Conservation (phyloP, 148 eudicot genomes). For the Amaranthus palmeri region DNA sequence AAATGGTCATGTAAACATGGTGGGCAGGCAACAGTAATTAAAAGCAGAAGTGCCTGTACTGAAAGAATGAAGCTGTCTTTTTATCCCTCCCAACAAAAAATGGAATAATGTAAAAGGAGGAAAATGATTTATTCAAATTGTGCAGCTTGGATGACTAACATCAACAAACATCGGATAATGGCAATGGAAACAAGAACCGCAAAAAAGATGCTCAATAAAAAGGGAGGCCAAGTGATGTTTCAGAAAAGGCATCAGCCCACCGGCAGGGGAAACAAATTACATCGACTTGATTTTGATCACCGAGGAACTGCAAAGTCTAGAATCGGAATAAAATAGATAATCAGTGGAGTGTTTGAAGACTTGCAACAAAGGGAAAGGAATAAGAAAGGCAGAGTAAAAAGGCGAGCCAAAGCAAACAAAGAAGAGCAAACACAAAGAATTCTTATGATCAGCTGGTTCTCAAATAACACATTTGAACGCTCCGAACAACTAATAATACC, state of each 20-base stretch:
- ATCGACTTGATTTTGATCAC: constrained; percentile 31
- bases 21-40: neutral
- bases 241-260: neutral
- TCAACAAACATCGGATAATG: neutral
- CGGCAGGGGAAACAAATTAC: constrained; percentile 8
- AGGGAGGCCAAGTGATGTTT: neutral
- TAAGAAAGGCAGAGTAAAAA: neutral
- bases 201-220: neutral
- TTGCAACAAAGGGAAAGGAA: neutral
- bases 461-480: neutral
- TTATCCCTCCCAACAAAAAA: neutral
- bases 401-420: neutral
- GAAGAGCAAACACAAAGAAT: neutral
- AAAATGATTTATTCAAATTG: neutral
- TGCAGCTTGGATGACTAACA: constrained; percentile 12
- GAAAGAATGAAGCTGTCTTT: neutral
- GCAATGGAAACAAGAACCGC: constrained; percentile 4
- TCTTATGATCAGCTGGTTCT: neutral
- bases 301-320: constrained; percentile 61
- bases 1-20: neutral
- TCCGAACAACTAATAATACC: too few species aligned
- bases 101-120: neutral
- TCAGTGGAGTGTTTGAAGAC: constrained; percentile 25
- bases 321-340: constrained; percentile 19
- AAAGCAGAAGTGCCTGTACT: neutral